phyloP scores from a whole-genome alignment of 1,139 yeast genomes.

The Yamadazyma epiphylla region DNA sequence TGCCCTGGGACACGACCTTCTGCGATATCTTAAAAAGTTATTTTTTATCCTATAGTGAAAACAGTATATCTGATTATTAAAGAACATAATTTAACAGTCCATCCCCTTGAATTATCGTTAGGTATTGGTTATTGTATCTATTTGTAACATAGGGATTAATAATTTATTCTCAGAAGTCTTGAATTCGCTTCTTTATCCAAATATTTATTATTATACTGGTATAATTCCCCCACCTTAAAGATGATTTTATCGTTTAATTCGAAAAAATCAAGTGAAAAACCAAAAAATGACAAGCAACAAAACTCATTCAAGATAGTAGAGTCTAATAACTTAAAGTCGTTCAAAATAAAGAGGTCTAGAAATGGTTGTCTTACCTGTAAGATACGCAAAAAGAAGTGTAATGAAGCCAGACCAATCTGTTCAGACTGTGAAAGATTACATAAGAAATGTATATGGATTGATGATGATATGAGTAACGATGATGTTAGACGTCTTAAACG shows the following conservation, averaged over 20 bases:
- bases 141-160: too few relatives aligned
- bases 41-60: too few relatives aligned
- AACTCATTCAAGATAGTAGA: not conserved
- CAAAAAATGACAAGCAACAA: not conserved
- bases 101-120: too few relatives aligned
- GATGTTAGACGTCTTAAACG: slow-evolving; percentile 7
- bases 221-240: too few relatives aligned
- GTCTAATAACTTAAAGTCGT: not conserved
- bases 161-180: too few relatives aligned
- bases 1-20: too few relatives aligned
- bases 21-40: too few relatives aligned
- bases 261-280: not conserved
- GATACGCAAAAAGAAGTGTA: slow-evolving; percentile 68
- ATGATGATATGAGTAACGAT: slow-evolving; percentile 14
- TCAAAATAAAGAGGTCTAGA: slow-evolving; percentile 30
- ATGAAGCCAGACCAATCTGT: slow-evolving; percentile 60
- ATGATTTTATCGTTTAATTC: not conserved
- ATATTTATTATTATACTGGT: too few relatives aligned
- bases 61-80: too few relatives aligned
- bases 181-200: too few relatives aligned
- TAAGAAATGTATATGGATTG: slow-evolving; percentile 47
- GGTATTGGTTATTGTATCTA: too few relatives aligned
- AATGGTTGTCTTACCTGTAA: slow-evolving; percentile 73
- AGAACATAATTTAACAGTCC: too few relatives aligned
- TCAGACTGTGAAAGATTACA: slow-evolving; percentile 54